Conservation (phyloP, 2,329 filamentous ascomycete genomes). For the Pyrenophora graminea region DNA sequence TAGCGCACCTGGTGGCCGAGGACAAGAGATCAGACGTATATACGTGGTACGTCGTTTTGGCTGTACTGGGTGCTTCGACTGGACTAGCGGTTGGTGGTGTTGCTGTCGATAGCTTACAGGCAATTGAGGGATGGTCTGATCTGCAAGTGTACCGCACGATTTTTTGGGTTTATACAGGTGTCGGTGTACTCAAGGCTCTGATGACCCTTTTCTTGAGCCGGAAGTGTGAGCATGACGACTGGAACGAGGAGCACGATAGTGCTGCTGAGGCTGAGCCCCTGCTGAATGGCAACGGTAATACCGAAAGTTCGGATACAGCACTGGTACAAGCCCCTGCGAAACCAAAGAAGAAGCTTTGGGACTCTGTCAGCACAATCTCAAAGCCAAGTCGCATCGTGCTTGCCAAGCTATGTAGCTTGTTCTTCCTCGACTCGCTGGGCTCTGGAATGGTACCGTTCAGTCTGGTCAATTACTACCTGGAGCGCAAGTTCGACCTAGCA, state of each 20-base stretch:
- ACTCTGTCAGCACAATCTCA: slow-evolving; percentile 60
- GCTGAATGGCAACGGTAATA: slow-evolving; percentile 14
- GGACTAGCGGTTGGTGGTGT: slow-evolving; percentile 45
- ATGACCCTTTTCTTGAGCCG: slow-evolving; percentile 47
- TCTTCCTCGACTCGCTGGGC: slow-evolving; percentile 70
- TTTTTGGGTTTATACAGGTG: slow-evolving; percentile 50
- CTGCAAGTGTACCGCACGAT: slow-evolving; percentile 47
- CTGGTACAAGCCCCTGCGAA: slow-evolving; percentile 21
- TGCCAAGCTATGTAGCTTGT: slow-evolving; percentile 67
- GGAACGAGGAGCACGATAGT: slow-evolving; percentile 3
- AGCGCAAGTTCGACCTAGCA: slow-evolving; percentile 60
- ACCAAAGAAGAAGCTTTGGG: slow-evolving; percentile 24
- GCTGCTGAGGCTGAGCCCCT: slow-evolving; percentile 30
- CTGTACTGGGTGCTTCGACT: slow-evolving; percentile 42
- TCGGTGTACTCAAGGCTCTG: slow-evolving; percentile 47
- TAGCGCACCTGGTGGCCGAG: slow-evolving; percentile 42
- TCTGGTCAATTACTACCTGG: slow-evolving; percentile 59
- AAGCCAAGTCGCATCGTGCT: slow-evolving; percentile 59
- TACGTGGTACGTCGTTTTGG: slow-evolving; percentile 48
- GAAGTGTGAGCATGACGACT: slow-evolving; percentile 41
- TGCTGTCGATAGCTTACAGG: slow-evolving; percentile 41
- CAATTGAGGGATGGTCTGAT: slow-evolving; percentile 41
- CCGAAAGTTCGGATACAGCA: neutral
- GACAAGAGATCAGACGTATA: slow-evolving; percentile 43
- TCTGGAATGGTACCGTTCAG: slow-evolving; percentile 66